Evolutionary conservation across 2,329 filamentous ascomycete genomes (phyloP), one percentile per base, ranked within the genome.

Genomic region (Didymella lethalis): DNA sequence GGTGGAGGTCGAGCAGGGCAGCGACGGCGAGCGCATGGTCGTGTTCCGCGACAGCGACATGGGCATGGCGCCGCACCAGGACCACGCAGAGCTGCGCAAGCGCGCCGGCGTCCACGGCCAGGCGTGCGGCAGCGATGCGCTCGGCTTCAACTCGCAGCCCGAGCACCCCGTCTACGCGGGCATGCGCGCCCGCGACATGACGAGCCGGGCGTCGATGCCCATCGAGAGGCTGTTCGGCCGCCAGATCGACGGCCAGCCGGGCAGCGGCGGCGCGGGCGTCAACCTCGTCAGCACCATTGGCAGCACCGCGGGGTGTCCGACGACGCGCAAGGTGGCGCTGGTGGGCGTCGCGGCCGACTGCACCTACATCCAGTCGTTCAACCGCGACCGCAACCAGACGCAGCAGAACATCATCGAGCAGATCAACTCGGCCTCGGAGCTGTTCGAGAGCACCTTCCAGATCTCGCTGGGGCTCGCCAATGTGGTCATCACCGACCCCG

Each of bases 281-380:
- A 95, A 97, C 73, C 80, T 98, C 66, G 82, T 85, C 32, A 84
- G 81, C 32, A 92, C 87, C 26, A 96, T 99, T 72, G 95, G 95
- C 47, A 89, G 86, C 59, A 90, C 90, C 0, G 75, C 80, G n/a
- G 95, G 95, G 50, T 99, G 95, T 74, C 94, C 94, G 6, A 88
- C 84, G 0, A 94, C 92, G n/a, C 88, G 93, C 66, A 96, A 91
- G 77, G 92, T 99, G 18, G 95, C 95, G 0, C 83, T 98, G 40
- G 87, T 99, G 25, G 95, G 95, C 28, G 88, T 98, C 36, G 95
- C 93, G 8, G 95, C 93, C 0, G 95, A 99, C 77, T 99, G 95
- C 81, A 91, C 87, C 8, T 98, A 98, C 74, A 92, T 89, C 38
- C 82, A 81, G 2, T 83, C 83, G 3, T 96, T 97, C 75, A 85